phyloP scores from a whole-genome alignment of 306 rosid genomes.

The Quercus cerris region DNA sequence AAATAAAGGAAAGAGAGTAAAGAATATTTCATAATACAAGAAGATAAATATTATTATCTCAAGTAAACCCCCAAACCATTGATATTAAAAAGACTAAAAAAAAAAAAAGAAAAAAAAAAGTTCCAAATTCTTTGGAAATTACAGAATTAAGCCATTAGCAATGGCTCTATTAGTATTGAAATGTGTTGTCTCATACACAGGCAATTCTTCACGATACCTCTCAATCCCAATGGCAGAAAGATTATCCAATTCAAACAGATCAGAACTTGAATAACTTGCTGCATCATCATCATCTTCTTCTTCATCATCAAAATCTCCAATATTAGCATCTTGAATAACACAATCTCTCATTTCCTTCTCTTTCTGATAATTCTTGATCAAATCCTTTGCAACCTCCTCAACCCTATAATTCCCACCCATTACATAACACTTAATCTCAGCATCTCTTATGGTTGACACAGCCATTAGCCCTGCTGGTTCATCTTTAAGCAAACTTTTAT shows the following conservation, averaged over 20 bases:
- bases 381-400: slow-evolving; percentile 57
- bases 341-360: slow-evolving; percentile 37
- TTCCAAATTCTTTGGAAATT: slow-evolving; percentile 30
- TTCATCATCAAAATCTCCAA: slow-evolving; percentile 20
- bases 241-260: slow-evolving; percentile 93
- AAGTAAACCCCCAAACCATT: slow-evolving; percentile 67
- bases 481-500: slow-evolving; percentile 44
- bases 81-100: slow-evolving; percentile 6
- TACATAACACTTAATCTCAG: slow-evolving; percentile 43
- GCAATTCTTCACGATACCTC: slow-evolving; percentile 83
- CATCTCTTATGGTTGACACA: slow-evolving; percentile 6
- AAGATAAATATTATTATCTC: slow-evolving; percentile 44
- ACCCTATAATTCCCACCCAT: slow-evolving; percentile 53
- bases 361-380: slow-evolving; percentile 54
- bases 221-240: slow-evolving; percentile 80
- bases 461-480: slow-evolving; percentile 20
- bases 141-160: slow-evolving; percentile 75
- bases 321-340: slow-evolving; percentile 6
- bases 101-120: slow-evolving; percentile 19
- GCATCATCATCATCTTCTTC: slow-evolving; percentile 60
- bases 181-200: slow-evolving; percentile 93
- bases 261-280: slow-evolving; percentile 82
- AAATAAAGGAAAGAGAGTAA: not conserved
- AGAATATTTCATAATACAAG: slow-evolving; percentile 11
- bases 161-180: slow-evolving; percentile 78